Percentiles rank a stretch among this genome's conserved stretches.
phyloP scores from a whole-genome alignment of 495 filamentous ascomycete species.

The Penicillium coprophilum region DNA sequence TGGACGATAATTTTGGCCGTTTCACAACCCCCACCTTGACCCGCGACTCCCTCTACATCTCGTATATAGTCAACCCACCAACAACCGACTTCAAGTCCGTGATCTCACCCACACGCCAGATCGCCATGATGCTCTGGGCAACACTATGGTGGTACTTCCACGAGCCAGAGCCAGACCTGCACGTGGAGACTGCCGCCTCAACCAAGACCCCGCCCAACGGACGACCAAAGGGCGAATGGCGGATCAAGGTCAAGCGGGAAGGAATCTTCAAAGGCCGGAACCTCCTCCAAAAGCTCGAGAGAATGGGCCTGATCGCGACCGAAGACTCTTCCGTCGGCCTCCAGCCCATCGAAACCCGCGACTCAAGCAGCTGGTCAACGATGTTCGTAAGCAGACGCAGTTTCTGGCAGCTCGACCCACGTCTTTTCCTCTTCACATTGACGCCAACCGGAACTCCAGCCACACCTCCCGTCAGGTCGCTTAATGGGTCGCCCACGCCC shows the following conservation, averaged over 20 bases:
- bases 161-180: conserved; percentile 48
- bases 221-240: conserved; percentile 82
- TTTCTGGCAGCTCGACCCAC: conserved; percentile 91
- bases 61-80: conserved; percentile 81
- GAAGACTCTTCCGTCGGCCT: conserved; percentile 75
- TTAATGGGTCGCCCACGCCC: conserved; percentile 60
- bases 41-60: conserved; percentile 83
- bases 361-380: conserved; percentile 64
- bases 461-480: conserved; percentile 53
- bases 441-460: conserved; percentile 52
- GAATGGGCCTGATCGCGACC: conserved; percentile 81
- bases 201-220: conserved; percentile 64
- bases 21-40: conserved; percentile 72
- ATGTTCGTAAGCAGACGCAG: conserved; percentile 79
- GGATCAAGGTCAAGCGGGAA: conserved; percentile 78
- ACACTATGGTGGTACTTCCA: conserved; percentile 98
- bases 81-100: conserved; percentile 75
- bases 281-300: conserved; percentile 83
- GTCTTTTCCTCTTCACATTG: conserved; percentile 83
- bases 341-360: conserved; percentile 55
- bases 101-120: conserved; percentile 75
- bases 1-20: conserved; percentile 38
- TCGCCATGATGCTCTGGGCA: conserved; percentile 96
- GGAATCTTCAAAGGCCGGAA: conserved; percentile 81
- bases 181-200: conserved; percentile 60